Percentiles rank a stretch among this genome's conserved stretches.
phyloP scores from a whole-genome alignment of 1,284 basidiomycete species.

The Cutaneotrichosporon sp. region DNA sequence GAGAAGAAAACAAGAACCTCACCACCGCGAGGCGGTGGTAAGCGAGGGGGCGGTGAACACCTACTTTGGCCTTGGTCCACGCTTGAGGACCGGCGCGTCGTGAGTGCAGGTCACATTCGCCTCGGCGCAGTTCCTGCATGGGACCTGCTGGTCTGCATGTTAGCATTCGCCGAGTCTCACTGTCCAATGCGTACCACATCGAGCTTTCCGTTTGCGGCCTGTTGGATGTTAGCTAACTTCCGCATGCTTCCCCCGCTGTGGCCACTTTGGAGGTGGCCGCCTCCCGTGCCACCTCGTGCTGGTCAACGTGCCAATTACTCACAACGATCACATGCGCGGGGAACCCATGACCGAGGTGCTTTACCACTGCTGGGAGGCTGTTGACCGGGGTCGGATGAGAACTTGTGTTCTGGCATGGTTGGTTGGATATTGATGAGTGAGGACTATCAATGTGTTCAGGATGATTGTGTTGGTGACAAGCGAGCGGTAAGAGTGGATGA shows the following conservation, averaged over 20 bases:
- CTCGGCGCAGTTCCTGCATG: slow-evolving; percentile 36
- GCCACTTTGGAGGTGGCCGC: background rate
- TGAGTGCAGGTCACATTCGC: slow-evolving; percentile 35
- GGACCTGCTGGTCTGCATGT: slow-evolving; percentile 33
- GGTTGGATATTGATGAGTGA: background rate
- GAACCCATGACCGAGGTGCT: slow-evolving; percentile 31
- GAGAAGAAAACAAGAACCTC: background rate
- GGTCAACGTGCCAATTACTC: slow-evolving; percentile 12
- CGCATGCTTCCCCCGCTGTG: background rate
- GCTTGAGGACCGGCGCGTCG: slow-evolving; percentile 38
- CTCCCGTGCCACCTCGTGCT: no score
- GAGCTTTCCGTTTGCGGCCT: slow-evolving; percentile 39
- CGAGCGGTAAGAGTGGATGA: background rate
- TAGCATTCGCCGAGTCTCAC: background rate
- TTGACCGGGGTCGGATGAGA: slow-evolving; percentile 13
- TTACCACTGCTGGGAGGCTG: slow-evolving; percentile 29
- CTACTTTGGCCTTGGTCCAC: slow-evolving; percentile 37
- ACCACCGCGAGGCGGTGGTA: background rate
- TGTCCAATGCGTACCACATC: slow-evolving; percentile 29
- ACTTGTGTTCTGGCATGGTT: slow-evolving; percentile 12
- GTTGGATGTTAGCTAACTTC: background rate
- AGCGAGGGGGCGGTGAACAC: slow-evolving; percentile 1
- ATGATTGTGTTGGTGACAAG: slow-evolving; percentile 1
- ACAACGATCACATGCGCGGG: slow-evolving; percentile 37
- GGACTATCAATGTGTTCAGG: background rate